Base-by-base conservation (phyloP, 2,329 filamentous ascomycete species). In the Aureobasidium vineae region DNA sequence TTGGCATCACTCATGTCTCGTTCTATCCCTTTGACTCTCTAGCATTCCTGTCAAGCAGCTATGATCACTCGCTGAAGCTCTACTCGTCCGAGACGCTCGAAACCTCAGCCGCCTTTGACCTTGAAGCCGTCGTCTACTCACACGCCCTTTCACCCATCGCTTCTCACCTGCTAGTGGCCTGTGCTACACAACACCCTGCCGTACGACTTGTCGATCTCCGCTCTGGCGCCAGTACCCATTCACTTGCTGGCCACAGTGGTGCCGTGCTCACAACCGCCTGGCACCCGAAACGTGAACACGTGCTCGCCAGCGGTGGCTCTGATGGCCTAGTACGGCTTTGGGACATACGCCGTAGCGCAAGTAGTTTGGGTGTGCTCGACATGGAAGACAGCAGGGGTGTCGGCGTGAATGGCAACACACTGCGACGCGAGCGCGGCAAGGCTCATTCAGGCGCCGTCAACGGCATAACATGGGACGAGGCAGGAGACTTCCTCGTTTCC, bases 361-460 rank as follows among this genome's bases (percentile, higher is more conserved):
- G 88, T 7, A 86, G 89, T 23, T 81, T 98, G 38, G 91, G 88
- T 0, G 84, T 90, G 47, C 82, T 98, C 1, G 91, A 97, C 74
- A 87, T 92, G 78, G 91, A 97, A 73, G 92, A 97, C 73, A 88
- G 87, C 2, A 78, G 81, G 43, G 77, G 78, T 16, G 79, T 77
- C 68, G 80, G 40, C 28, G 10, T 13, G 2, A 36, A 61, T n/a
- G 75, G 74, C 65, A 81, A 78, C 57, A 76, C 73, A 49, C 77
- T 82, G n/a, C 68, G 72, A 56, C 73, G 75, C 23, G 71, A 74
- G 40, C 75, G 76, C 23, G 78, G 77, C 10, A 79, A 77, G 71
- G 92, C 94, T 0, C 94, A 98, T 73, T 83, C 85, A 13, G 92
- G 90, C 3, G 86, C 91, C 1, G 92, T 96, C 1, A 97, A 97